Base-by-base conservation (phyloP, 768 basidiomycete species). In the Pisolithus orientalis region DNA sequence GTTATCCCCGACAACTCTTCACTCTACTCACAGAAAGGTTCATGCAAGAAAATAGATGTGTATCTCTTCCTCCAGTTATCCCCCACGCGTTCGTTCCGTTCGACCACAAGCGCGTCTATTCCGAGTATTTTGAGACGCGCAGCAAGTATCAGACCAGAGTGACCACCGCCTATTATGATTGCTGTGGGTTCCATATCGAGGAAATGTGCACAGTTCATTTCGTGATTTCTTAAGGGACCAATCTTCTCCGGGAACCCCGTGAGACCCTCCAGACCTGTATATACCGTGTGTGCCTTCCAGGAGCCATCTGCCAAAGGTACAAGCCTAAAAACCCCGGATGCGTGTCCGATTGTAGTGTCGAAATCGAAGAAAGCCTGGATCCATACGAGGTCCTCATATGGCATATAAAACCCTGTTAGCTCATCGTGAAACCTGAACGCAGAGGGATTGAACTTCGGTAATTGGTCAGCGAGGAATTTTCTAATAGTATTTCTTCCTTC, bases 21-120 rank as follows among this genome's bases (percentile, higher is more conserved):
- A 25, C 25, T 39, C 16, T 7, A 68, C 72, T 63, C 47, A 75
- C 75, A 79, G 37, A 78, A 68, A 4, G 75, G 68, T 57, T 77
- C 78, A 51, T 82, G 83, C 17, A 85, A 65, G 47, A 74, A 80
- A 10, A 84, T 64, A 0, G 79, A 70, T 39, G 79, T 76, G 59
- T 85, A 85, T 9, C 84, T 73, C 34, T 77, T 73, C 51, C 81
- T 72, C 82, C 81, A 83, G 59, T 74, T 76, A 57, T 83, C 80
- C 3, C 84, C 82, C 9, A 82, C 64, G 5, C 76, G 67, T 13
- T 67, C 49, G 50, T 80, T 76, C 58, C 70, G 72, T 56, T 87
- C 85, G 14, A 86, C 68, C n/a, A 84, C 65, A 10, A 91, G 67
- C 0, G 75, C 69, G 1, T 70, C 58, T 9, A 90, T 66, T n/a